Evolutionary conservation across 805 yeast genomes (phyloP).

Genomic region (Lachancea meyersii): DNA sequence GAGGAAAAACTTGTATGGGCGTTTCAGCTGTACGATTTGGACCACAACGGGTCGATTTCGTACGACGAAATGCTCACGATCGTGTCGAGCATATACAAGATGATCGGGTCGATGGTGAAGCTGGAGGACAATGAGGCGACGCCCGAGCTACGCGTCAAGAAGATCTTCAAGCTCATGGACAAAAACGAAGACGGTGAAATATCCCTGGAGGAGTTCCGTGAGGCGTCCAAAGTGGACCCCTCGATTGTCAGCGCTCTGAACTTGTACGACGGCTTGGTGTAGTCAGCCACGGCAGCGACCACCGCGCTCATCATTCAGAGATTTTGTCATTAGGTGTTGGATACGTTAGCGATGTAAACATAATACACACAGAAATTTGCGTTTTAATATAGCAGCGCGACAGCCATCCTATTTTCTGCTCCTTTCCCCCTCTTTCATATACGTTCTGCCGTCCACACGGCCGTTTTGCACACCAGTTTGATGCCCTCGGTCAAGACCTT

Average conservation of each 20-base stretch:
- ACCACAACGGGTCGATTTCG: constrained; percentile 67
- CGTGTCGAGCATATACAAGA: constrained; percentile 78
- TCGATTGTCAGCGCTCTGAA: constrained; percentile 69
- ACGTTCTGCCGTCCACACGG: constrained; percentile 88
- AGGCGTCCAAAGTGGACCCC: constrained; percentile 73
- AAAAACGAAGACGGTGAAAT: constrained; percentile 65
- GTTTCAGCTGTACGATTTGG: constrained; percentile 78
- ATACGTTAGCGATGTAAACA: constrained; percentile 2
- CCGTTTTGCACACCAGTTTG: constrained; percentile 75
- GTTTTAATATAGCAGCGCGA: not conserved
- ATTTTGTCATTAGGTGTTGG: not conserved
- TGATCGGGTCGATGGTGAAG: constrained; percentile 93
- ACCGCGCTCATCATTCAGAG: not conserved
- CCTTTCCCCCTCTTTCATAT: constrained; percentile 34
- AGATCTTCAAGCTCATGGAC: constrained; percentile 69
- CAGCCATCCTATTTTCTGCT: not conserved
- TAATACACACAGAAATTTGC: not conserved
- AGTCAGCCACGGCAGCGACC: constrained; percentile 8
- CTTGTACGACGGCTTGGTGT: constrained; percentile 75
- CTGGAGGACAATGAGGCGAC: constrained; percentile 85
- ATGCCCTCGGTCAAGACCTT: constrained; percentile 82
- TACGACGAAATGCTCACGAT: constrained; percentile 76
- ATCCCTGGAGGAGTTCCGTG: constrained; percentile 77
- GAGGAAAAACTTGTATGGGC: constrained; percentile 89
- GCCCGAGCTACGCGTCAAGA: constrained; percentile 80